Percentiles rank a stretch among this genome's conserved stretches.
Conservation (phyloP, 2,329 filamentous ascomycete species). For the Fusarium hainanense region DNA sequence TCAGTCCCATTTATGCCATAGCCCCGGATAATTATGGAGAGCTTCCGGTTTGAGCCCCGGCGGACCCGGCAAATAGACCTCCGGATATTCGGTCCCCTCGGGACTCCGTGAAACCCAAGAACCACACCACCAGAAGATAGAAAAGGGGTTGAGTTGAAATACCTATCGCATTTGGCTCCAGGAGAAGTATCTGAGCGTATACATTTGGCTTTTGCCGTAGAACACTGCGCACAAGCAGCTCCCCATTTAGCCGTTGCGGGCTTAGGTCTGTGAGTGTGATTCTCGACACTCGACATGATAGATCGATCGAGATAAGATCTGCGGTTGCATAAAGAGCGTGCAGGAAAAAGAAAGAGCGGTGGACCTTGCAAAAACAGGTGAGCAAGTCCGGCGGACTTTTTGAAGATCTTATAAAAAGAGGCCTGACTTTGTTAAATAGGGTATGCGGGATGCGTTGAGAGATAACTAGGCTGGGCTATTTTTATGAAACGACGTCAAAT, state of each 20-base stretch:
- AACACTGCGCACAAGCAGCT: constrained; percentile 61
- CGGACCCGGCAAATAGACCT: constrained; percentile 21
- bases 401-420: constrained; percentile 1
- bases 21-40: constrained; percentile 25
- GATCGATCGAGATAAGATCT: neutral
- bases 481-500: constrained; percentile 19
- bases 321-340: constrained; percentile 17
- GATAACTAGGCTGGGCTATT: constrained; percentile 6
- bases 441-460: neutral
- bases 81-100: constrained; percentile 7
- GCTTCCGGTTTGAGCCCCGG: constrained; percentile 15
- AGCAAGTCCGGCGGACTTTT: constrained; percentile 46
- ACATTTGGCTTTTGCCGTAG: constrained; percentile 63
- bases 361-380: neutral
- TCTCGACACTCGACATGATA: constrained; percentile 30
- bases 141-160: neutral
- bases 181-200: constrained; percentile 54
- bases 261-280: constrained; percentile 40
- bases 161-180: constrained; percentile 60
- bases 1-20: constrained; percentile 20
- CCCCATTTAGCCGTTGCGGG: constrained; percentile 59
- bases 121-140: neutral
- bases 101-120: neutral
- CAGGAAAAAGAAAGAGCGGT: constrained; percentile 6
- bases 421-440: neutral